Base-by-base conservation (phyloP, 176 grass and related monocot species). In the Thalia dealbata region DNA sequence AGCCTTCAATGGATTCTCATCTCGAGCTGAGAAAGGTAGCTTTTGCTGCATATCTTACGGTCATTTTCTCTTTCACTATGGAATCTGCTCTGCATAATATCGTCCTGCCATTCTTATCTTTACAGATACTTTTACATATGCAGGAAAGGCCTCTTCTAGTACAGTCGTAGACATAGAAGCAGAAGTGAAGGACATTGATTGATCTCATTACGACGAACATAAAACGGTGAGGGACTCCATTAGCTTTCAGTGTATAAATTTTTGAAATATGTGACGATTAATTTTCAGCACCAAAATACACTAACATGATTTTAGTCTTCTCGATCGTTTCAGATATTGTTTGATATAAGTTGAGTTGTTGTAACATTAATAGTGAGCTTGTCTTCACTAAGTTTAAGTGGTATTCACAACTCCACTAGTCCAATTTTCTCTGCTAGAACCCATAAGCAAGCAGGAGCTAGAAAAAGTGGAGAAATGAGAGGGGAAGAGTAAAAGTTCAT, bases 141-240 rank as follows among this genome's bases (percentile, higher is more conserved):
- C 78, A 91, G 83, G 63, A 76, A 76, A 73, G 22, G 54, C 75
- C 0, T 55, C 82, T 50, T 85, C 85, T 18, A 74, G 80, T 66
- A 72, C 82, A 14, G 61, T 91, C 14, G 85, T 91, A 63, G 89
- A 91, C 14, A 69, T 91, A 0, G 89, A 91, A 66, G 89, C 89
- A 52, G 89, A 91, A 55, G 89, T 91, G 25, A 91, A 81, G 75
- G 89, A 91, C 13, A 77, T 83, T 0, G 89, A 91, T 14, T 91
- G 82, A 91, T 76, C 28, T 64, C 41, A 75, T 30, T 46, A n/a
- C 7, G 21, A 19, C 10, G 16, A 51, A 72, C 25, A 7, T 10
- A 72, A 72, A 54, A 21, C 23, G 65, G 65, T 68, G 44, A 68
- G 65, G 4, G 14, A 2, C 3, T n/a, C 32, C 21, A 21, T 13